Base-by-base conservation (phyloP, 805 yeast species). In the Allodekkera sacchari region DNA sequence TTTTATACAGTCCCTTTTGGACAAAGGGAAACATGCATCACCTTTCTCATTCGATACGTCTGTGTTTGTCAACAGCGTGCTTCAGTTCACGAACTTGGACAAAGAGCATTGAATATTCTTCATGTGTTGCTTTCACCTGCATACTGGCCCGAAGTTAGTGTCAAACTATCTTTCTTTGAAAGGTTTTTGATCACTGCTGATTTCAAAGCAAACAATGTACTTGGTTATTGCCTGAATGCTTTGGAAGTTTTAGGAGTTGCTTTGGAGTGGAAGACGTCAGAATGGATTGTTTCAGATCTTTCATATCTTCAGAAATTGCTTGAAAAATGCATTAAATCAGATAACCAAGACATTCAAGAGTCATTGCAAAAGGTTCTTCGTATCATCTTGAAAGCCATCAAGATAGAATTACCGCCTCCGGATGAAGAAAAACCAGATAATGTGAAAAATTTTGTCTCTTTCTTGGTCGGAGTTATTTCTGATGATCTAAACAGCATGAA, bases 111-210 rank as follows among this genome's bases (percentile, higher is more conserved):
- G 31, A 76, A 74, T n/a, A 77, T 87, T 8, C 61, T 92, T 29
- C 77, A 82, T 33, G 77, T 75, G 32, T 62, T 89, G 10, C 60
- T 88, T 34, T 75, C 84, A 7, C 75, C 83, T 4, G 68, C 68
- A 0, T 74, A 72, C 38, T 89, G 97, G 97, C 68, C 84, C 0
- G 95, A 85, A 43, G 94, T 85, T 6, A 71, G 78, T n/a, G 87
- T 92, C 13, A 84, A 84, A 45, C 63, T 92, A 21, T 71, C 79
- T 1, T 87, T 83, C 55, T 92, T 92, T 50, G 98, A 92, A 43
- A 76, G 92, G 40, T 83, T 87, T 46, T 59, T 92, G 33, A 74
- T 83, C 13, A 77, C 83, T 19, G 76, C 83, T 34, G 96, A 89
- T 41, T 61, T 82, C 36, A 73, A 69, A 22, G 70, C 85, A 10